Conservation (phyloP, 2,329 filamentous ascomycete species). For the Seiridium cupressi region DNA sequence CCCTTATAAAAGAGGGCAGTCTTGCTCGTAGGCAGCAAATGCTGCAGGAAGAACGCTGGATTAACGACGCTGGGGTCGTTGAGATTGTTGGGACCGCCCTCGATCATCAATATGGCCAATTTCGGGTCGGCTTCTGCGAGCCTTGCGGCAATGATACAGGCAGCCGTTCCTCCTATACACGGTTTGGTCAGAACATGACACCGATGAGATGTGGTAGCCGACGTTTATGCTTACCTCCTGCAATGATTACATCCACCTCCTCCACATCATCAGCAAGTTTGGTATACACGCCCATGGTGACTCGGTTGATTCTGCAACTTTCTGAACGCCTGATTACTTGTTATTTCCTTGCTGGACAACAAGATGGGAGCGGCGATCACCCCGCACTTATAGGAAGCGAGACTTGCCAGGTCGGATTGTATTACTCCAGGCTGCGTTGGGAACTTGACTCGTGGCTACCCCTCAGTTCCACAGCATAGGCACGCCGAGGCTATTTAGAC, state of each 20-base stretch:
- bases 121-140: conserved; percentile 43
- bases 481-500: too few species aligned
- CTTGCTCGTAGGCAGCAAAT: conserved; percentile 45
- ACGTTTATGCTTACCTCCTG: conserved; percentile 11
- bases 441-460: too few species aligned
- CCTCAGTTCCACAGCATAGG: too few species aligned
- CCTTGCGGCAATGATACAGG: conserved; percentile 48
- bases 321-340: too few species aligned
- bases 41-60: conserved; percentile 47
- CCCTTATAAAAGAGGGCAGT: conserved; percentile 44
- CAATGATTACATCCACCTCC: conserved; percentile 15
- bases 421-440: too few species aligned
- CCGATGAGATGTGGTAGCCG: background rate
- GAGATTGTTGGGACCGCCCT: conserved; percentile 52
- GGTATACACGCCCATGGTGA: conserved; percentile 5
- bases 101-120: conserved; percentile 51
- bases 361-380: too few species aligned
- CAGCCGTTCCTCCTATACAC: conserved; percentile 38
- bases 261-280: conserved; percentile 5
- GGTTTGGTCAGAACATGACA: background rate
- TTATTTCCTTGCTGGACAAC: too few species aligned
- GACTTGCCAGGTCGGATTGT: too few species aligned
- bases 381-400: too few species aligned
- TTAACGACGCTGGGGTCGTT: conserved; percentile 46
- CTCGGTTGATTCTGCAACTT: background rate